Percentiles rank a stretch among this genome's conserved stretches.
phyloP scores from a whole-genome alignment of 2,329 filamentous ascomycete species.

The Colletotrichum liriopes region DNA sequence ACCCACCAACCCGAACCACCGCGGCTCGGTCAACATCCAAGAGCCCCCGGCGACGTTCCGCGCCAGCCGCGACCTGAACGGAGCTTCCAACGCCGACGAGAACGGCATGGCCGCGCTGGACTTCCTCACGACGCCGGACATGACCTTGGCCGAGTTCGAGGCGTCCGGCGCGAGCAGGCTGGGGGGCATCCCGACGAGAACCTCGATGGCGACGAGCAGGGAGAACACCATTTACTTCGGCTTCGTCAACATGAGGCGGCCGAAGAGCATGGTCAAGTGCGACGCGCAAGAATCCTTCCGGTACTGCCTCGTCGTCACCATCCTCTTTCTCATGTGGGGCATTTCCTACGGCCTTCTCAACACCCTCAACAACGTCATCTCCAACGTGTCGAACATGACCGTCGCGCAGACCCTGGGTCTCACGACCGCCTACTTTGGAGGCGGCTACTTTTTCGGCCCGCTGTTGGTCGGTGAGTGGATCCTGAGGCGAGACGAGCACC shows the following conservation, averaged over 20 bases:
- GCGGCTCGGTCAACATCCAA: slow-evolving; percentile 30
- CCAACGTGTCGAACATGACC: slow-evolving; percentile 73
- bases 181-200: slow-evolving; percentile 50
- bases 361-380: slow-evolving; percentile 81
- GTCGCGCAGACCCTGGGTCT: slow-evolving; percentile 76
- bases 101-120: slow-evolving; percentile 57
- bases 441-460: slow-evolving; percentile 79
- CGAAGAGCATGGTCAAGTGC: slow-evolving; percentile 80
- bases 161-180: slow-evolving; percentile 44
- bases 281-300: slow-evolving; percentile 76
- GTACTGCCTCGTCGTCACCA: slow-evolving; percentile 81
- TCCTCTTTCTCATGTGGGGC: slow-evolving; percentile 91
- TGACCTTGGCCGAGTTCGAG: slow-evolving; percentile 38
- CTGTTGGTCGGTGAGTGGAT: slow-evolving; percentile 80
- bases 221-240: slow-evolving; percentile 77
- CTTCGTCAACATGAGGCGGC: slow-evolving; percentile 79
- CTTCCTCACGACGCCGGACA: slow-evolving; percentile 62
- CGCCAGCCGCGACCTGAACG: slow-evolving; percentile 30
- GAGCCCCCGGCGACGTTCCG: slow-evolving; percentile 24
- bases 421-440: slow-evolving; percentile 80
- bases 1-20: slow-evolving; percentile 30
- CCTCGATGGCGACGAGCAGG: slow-evolving; percentile 53
- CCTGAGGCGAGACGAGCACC: slow-evolving; percentile 77
- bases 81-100: slow-evolving; percentile 35
- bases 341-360: slow-evolving; percentile 91